These are phyloP conservation scores for Kickxella alabastrina DNA, from an alignment of 192 early-diverging fungal species.

Conservation along the genomic window DNA sequence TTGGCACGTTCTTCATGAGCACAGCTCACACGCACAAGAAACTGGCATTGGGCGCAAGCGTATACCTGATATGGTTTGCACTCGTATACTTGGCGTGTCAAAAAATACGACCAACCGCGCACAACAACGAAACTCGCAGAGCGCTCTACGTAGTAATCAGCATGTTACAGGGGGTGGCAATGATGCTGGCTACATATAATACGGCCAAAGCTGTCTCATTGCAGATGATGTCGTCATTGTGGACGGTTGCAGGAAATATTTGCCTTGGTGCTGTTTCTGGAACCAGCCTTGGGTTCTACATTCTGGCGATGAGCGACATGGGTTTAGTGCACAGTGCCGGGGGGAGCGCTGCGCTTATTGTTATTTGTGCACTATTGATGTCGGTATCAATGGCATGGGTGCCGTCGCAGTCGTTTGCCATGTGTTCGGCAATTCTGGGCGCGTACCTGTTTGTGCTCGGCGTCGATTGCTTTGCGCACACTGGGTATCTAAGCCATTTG, in stretches of 20 bases:
- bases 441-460: constrained; percentile 12
- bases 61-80: background rate
- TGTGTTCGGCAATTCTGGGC: constrained; percentile 7
- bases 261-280: background rate
- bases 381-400: background rate
- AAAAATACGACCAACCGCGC: background rate
- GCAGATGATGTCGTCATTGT: background rate
- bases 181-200: background rate
- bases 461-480: constrained; percentile 12
- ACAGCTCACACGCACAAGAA: background rate
- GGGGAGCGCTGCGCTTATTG: background rate
- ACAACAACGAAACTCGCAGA: background rate
- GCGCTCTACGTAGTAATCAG: constrained; percentile 3
- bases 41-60: background rate
- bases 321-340: constrained; percentile 1
- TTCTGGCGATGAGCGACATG: constrained; percentile 1
- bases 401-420: background rate
- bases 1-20: background rate
- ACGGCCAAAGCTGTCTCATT: background rate
- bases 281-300: background rate
- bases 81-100: constrained; percentile 3
- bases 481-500: constrained; percentile 6
- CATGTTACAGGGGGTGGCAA: background rate
- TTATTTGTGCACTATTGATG: background rate
- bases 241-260: background rate